These are phyloP conservation scores for Acanthochlamys bracteata DNA, from an alignment of 106 monocot species.

Conservation along the genomic window DNA sequence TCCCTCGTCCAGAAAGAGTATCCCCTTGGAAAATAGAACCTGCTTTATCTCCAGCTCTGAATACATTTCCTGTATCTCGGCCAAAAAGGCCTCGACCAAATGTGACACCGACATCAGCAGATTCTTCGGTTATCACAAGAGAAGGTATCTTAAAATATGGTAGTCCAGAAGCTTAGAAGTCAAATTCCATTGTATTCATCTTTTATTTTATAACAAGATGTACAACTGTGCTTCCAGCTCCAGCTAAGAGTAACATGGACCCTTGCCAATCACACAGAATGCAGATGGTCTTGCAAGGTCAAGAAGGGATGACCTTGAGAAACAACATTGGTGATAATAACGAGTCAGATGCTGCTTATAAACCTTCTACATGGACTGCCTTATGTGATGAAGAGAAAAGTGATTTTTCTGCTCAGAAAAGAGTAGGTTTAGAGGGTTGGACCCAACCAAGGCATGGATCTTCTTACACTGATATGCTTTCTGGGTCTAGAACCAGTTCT, in stretches of 20 bases:
- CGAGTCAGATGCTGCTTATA: constrained; percentile 23
- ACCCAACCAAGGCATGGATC: constrained; percentile 21
- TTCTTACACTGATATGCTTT: constrained; percentile 17
- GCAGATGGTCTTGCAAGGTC: constrained; percentile 52
- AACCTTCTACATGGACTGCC: constrained; percentile 24
- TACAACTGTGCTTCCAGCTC: constrained; percentile 7
- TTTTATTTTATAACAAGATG: not conserved
- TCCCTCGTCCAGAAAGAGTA: constrained; percentile 51
- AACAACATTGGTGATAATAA: constrained; percentile 7
- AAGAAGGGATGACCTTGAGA: constrained; percentile 43
- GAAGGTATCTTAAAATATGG: constrained; percentile 26
- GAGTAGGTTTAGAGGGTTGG: constrained; percentile 20
- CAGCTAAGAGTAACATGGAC: constrained; percentile 30
- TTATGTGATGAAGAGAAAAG: constrained; percentile 13
- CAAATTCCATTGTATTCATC: not conserved
- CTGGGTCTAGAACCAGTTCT: constrained; percentile 4
- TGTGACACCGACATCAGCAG: constrained; percentile 19
- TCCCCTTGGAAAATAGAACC: constrained; percentile 65
- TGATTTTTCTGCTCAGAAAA: constrained; percentile 5
- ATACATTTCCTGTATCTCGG: constrained; percentile 26
- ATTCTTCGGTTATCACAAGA: constrained; percentile 38
- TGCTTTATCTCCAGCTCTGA: constrained; percentile 23
- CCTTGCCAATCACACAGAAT: constrained; percentile 17
- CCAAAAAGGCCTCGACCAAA: constrained; percentile 34
- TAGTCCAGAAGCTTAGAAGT: not conserved